phyloP scores from a whole-genome alignment of 1,284 basidiomycete genomes.

The Stereum hirsutum region DNA sequence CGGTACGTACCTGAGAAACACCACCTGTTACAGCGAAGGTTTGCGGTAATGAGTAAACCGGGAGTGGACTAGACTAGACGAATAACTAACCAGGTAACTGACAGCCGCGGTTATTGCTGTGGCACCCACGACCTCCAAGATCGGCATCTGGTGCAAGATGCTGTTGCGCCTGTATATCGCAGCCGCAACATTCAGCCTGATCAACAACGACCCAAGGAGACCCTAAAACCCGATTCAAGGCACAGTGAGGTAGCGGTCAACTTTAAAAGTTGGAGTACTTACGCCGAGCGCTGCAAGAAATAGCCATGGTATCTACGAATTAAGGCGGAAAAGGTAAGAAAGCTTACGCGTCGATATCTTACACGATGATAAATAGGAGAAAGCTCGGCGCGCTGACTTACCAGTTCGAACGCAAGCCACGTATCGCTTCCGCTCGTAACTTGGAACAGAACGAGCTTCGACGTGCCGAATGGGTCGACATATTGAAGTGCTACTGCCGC shows the following conservation, averaged over 20 bases:
- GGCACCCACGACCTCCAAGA: conserved; percentile 53
- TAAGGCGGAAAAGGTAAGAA: neutral
- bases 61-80: neutral
- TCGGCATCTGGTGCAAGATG: conserved; percentile 47
- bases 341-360: conserved; percentile 1
- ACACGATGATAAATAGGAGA: conserved; percentile 2
- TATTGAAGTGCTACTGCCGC: conserved; percentile 66
- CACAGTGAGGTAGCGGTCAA: no score
- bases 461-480: conserved; percentile 65
- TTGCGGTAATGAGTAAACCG: neutral
- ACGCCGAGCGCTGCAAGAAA: conserved; percentile 52
- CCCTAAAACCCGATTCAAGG: conserved; percentile 47
- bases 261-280: no score
- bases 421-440: conserved; percentile 50
- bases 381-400: conserved; percentile 27
- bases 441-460: conserved; percentile 67
- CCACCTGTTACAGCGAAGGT: conserved; percentile 25
- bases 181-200: conserved; percentile 53
- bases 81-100: conserved; percentile 49
- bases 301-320: conserved; percentile 53
- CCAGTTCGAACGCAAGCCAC: conserved; percentile 67
- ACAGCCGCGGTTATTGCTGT: conserved; percentile 59
- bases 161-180: conserved; percentile 54
- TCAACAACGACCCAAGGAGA: conserved; percentile 51
- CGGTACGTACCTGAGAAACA: conserved; percentile 36